Evolutionary conservation across 2,329 filamentous ascomycete species (phyloP), one percentile per base, ranked within the genome.

Genomic region (Curvularia sp.): DNA sequence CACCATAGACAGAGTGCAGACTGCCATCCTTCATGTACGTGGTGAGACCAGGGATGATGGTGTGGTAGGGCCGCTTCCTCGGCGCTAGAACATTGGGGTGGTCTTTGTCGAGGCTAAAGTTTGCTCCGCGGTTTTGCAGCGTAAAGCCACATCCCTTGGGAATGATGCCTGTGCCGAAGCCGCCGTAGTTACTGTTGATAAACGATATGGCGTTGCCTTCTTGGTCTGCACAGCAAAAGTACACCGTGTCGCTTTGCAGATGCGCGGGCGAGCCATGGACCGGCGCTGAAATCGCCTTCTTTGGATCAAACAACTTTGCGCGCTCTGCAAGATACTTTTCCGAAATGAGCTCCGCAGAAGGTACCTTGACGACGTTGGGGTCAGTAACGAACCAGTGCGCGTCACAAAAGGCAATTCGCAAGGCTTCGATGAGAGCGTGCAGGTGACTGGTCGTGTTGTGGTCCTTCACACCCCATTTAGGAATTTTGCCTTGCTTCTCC

Each of bases 101-200:
- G 1, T 80, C 80, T 0, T 82, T 75, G 23, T 85, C 79, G 0
- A 99, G 84, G 1, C 84, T 87, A 79, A 99, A 98, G 75, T 94
- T 95, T 38, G 89, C 88, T 7, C 91, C 95, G 2, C 95, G 91
- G 81, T 97, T 97, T 75, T 99, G 95, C 19, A 99, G 84, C 0
- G 92, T 94, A 80, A 98, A 98, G 7, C 94, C 94, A 75, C 92
- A 96, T 6, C 89, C 91, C 41, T 83, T 80, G 19, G 95, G 94
- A 49, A 99, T 87, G 73, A 98, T 96, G 65, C 82, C 84, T 0
- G 92, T 95, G 51, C 95, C 95, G 76, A 98, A 94, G 0, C 92
- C 92, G 54, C 85, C 88, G 78, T 93, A 98, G 82, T 94, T 96
- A 78, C 89, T 93, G 83, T 97, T 98, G 81, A 98, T 98, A 80